Base-by-base conservation (phyloP, 495 filamentous ascomycete genomes). In the Tuber calosporum region DNA sequence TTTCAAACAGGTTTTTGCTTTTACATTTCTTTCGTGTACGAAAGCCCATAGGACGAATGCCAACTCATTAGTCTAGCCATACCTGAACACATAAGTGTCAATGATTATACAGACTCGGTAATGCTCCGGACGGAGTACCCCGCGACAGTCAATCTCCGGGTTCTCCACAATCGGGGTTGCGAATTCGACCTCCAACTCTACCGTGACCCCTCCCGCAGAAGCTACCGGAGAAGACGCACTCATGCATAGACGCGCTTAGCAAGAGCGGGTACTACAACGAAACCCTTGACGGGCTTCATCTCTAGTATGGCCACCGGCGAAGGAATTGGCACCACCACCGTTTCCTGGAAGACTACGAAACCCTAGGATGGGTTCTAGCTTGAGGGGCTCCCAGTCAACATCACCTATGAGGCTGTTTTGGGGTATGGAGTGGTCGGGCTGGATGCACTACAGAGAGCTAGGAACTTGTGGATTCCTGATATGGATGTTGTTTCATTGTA, bases 401-500 rank as follows among this genome's bases (percentile, higher is more conserved):
- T 79, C 17, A 73, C 77, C 26, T 76, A 40, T 39, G n/a, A 66
- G 53, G 67, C n/a, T 43, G 75, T 76, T 38, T 67, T 81, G 43
- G 79, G 79, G 3, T 73, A 72, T 72, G 80, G 80, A 67, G 77
- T 77, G 37, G 66, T 81, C 43, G 69, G 73, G n/a, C 58, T 81
- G n/a, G 77, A 37, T n/a, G 43, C 69, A 34, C 70, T 81, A 15
- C 79, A 81, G 45, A 75, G 53, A 43, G 73, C 76, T 15, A 53
- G 79, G 26, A 77, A 72, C 36, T 72, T 66, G 1, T 69, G 42
- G 34, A 45, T 76, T 19, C 58, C 70, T 15, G 72, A 79, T 53
- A 80, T 76, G 79, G 75, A 81, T 70, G 53, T 80, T 66, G 69
- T 81, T 45, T 69, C 76, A n/a, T 43, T 81, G n/a, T 72, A 75